A percentile compares a stretch with the other conserved stretches of the same genome.
Evolutionary conservation across 176 grass and related monocot genomes (phyloP).

Genomic region (Aegilops umbellulata): DNA sequence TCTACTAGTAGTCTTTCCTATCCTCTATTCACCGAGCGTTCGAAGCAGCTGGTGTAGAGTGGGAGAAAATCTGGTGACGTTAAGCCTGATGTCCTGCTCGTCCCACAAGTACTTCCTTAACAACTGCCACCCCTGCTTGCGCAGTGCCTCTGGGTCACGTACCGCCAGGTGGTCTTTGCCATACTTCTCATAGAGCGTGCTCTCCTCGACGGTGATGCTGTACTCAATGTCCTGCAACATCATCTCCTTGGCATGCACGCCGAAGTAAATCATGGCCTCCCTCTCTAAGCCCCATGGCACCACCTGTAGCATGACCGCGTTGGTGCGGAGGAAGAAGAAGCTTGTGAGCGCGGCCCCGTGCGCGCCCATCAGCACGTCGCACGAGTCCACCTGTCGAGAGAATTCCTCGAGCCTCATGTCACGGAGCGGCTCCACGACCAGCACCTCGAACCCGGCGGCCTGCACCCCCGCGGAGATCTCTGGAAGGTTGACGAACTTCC

Average conservation of each 20-base stretch:
- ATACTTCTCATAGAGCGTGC: slow-evolving; percentile 61
- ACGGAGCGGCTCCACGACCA: slow-evolving; percentile 37
- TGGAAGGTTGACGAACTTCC: slow-evolving; percentile 55
- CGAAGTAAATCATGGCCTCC: slow-evolving; percentile 34
- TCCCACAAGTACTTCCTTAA: slow-evolving; percentile 55
- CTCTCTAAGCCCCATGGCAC: slow-evolving; percentile 71
- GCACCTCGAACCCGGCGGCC: slow-evolving; percentile 47
- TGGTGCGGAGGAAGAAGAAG: slow-evolving; percentile 63
- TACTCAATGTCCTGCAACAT: slow-evolving; percentile 52
- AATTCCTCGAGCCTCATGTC: slow-evolving; percentile 46
- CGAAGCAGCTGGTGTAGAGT: slow-evolving; percentile 36
- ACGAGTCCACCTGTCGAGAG: slow-evolving; percentile 46
- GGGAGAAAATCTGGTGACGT: slow-evolving; percentile 57
- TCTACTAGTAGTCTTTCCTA: no score
- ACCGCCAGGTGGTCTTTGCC: slow-evolving; percentile 50
- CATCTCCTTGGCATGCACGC: slow-evolving; percentile 45
- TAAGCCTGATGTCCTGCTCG: slow-evolving; percentile 65
- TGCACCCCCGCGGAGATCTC: slow-evolving; percentile 30
- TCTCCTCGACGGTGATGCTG: slow-evolving; percentile 54
- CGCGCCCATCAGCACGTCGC: slow-evolving; percentile 75
- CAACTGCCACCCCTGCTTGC: slow-evolving; percentile 51
- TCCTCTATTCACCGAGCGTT: slow-evolving; percentile 26
- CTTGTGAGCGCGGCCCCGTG: slow-evolving; percentile 77
- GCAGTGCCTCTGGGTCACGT: slow-evolving; percentile 46
- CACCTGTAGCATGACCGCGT: slow-evolving; percentile 66